Base-by-base conservation (phyloP, 176 grass and related monocot species). In the Dendrocalamus sinicus region DNA sequence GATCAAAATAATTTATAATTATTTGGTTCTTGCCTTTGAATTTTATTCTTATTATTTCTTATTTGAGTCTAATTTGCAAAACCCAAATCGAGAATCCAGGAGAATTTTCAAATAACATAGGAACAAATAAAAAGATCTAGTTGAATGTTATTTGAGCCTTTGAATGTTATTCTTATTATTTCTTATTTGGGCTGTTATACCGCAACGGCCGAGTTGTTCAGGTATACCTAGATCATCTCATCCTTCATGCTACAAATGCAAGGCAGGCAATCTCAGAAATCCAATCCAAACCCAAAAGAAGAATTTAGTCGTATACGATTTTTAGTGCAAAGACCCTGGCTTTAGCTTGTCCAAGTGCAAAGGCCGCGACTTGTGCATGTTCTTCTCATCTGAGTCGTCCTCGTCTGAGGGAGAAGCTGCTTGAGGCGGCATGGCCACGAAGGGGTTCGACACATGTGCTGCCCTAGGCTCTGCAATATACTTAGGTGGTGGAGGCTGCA, bases 151-250 rank as follows among this genome's bases (percentile, higher is more conserved):
- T 28, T 28, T 28, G 26, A 28, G 9, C 46, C 46, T 12, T 48
- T 48, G 46, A 48, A 48, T 48, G 12, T 48, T 48, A 12, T 48
- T 3, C 11, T 48, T 48, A 48, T 48, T 12, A 48, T 30, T 30
- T 30, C 28, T 30, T 30, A 1, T 30, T 30, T 39, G 37, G 37
- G 37, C 4, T 39, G 37, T 39, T 39, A 39, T 4, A 39, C 4
- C 0, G 4, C 37, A 39, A 39, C 55, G 0, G 75, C 41, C 1
- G 84, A 75, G 72, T 58, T 84, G 80, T 80, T 91, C 37, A 88
- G 73, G 65, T 92, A 90, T 6, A 79, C 58, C 70, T 92, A 81
- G 75, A 94, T 97, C 85, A 94, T 93, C 80, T 94, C 91, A 35
- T 92, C 91, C 30, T 92, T 92, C 74, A 89, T 85, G 75, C 91